phyloP scores from a whole-genome alignment of 257 asterid species.

The Verbena officinalis region DNA sequence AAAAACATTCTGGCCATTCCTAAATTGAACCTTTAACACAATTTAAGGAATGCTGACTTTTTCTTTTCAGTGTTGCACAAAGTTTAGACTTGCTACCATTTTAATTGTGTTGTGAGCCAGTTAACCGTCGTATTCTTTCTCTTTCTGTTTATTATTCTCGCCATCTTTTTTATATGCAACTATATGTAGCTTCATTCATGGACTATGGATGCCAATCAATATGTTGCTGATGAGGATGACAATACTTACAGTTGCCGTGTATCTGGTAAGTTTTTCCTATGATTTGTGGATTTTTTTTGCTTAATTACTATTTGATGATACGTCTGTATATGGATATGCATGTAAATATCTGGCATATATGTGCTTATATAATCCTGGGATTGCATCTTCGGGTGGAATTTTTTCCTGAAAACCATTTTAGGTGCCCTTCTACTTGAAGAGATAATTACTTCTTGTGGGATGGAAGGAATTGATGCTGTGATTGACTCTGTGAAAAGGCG shows the following conservation, averaged over 20 bases:
- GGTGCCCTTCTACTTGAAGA: conserved; percentile 89
- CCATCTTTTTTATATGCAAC: conserved; percentile 23
- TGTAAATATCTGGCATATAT: not conserved
- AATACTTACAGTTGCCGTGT: conserved; percentile 91
- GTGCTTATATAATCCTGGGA: conserved; percentile 7
- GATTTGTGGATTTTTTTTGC: conserved; percentile 1
- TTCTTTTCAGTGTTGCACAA: not conserved
- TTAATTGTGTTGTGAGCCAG: conserved; percentile 1
- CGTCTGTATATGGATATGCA: not conserved
- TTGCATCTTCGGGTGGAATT: conserved; percentile 1
- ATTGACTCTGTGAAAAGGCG: conserved; percentile 77
- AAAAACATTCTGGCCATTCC: conserved; percentile 7
- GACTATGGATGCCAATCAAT: conserved; percentile 96
- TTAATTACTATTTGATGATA: not conserved
- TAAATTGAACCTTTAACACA: conserved; percentile 11
- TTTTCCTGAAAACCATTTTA: conserved; percentile 33
- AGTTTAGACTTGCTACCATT: not conserved
- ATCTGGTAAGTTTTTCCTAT: conserved; percentile 69
- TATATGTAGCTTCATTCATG: conserved; percentile 70
- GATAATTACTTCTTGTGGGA: conserved; percentile 63
- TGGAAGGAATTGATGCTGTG: conserved; percentile 79
- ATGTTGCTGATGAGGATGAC: conserved; percentile 96
- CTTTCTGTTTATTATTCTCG: conserved; percentile 16
- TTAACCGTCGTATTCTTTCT: conserved; percentile 13
- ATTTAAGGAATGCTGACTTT: conserved; percentile 2